Evolutionary conservation across 2,329 filamentous ascomycete genomes (phyloP).

Genomic region (Colletotrichum incanum): DNA sequence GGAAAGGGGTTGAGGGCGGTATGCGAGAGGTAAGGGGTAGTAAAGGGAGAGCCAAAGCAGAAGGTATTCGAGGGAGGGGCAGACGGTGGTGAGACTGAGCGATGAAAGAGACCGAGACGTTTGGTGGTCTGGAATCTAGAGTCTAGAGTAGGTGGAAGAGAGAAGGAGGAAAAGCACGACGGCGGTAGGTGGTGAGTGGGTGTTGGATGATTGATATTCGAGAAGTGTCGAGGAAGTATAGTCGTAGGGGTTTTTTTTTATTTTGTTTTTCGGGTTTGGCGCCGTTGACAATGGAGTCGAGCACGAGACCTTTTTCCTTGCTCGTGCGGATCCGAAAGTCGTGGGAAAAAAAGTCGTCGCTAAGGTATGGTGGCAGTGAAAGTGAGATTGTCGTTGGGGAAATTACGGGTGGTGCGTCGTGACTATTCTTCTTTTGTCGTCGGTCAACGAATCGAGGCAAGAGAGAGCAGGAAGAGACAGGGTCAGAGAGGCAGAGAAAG

Average conservation of each 20-base stretch:
- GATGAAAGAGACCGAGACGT: neutral
- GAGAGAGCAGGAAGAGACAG: conserved; percentile 10
- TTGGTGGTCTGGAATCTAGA: neutral
- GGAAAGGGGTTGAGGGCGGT: conserved; percentile 21
- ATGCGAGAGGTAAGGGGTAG: conserved; percentile 15
- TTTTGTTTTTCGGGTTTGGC: conserved; percentile 1
- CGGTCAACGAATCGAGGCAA: conserved; percentile 33
- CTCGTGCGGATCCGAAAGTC: conserved; percentile 33
- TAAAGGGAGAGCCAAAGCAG: conserved; percentile 4
- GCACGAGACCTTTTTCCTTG: conserved; percentile 41
- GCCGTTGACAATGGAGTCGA: conserved; percentile 22
- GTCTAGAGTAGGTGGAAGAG: neutral
- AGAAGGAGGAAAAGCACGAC: neutral
- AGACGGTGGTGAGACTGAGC: neutral
- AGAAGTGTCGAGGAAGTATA: neutral
- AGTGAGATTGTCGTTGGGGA: conserved; percentile 27
- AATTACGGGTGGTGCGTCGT: conserved; percentile 23
- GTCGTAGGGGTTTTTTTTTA: neutral
- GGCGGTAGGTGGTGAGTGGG: conserved; percentile 2
- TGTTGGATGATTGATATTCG: conserved; percentile 31
- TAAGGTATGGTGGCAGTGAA: conserved; percentile 12
- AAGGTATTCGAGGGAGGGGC: conserved; percentile 14
- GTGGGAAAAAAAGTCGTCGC: conserved; percentile 12
- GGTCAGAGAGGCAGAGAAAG: neutral
- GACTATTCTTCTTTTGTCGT: conserved; percentile 41